Base-by-base conservation (phyloP, 345 rosid genomes). In the Balakata baccata region DNA sequence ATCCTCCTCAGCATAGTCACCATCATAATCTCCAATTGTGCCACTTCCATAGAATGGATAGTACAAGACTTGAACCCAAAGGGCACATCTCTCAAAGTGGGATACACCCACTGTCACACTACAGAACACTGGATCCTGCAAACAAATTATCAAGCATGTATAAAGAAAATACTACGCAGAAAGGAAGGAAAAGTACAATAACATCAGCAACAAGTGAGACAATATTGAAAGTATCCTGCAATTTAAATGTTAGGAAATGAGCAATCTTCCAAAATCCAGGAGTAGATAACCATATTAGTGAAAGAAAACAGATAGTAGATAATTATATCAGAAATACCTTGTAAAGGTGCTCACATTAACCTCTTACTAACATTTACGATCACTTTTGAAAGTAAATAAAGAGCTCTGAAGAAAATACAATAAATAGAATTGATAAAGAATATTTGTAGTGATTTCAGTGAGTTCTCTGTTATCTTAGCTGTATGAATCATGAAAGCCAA, bases 71-170 rank as follows among this genome's bases (percentile, higher is more conserved):
- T 94, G 97, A 81, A 92, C 97, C 98, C 98, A 92, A 68, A 94
- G 87, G 71, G 91, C 92, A 84, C 97, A 87, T 84, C 92, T 88
- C 83, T 94, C 98, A 76, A 92, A 94, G 77, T 94, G 98, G 68
- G 98, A 90, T 66, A 92, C 97, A 69, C 97, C 97, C 4, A 92
- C 97, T 3, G 98, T 92, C 74, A 94, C 95, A 81, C 98, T 94
- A 83, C 97, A 86, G 45, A 83, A 86, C 69, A 92, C 92, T 39
- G 97, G 98, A 85, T 94, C 98, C 98, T 92, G 72, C 20, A 57
- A 66, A 72, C 75, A 85, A 50, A 75, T 59, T 25, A 52, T 22
- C 11, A 79, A 45, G 67, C 59, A 69, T 69, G 43, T 50, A 72
- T 6, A 53, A 59, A 70, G 38, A 17, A 76, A 43, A 22, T 29